Base-by-base conservation (phyloP, 2,329 filamentous ascomycete species). In the Aspergillus pseudoviridinutans region DNA sequence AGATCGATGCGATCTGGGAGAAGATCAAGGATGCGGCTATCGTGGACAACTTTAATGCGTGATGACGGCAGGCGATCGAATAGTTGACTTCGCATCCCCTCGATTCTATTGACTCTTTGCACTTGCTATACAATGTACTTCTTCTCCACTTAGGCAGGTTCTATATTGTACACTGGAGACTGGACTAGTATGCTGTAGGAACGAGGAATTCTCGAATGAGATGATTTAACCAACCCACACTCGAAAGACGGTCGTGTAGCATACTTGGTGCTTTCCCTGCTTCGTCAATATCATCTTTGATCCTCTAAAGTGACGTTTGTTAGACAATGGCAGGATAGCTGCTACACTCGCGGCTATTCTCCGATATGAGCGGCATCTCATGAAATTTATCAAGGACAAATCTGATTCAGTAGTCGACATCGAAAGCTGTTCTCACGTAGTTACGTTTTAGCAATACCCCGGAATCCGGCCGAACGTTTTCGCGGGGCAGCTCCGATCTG, bases 381-480 rank as follows among this genome's bases (percentile, higher is more conserved):
- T 7, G 5, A 35, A 32, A 17, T 17, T 7, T 35, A 17, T 14
- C 29, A 2, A 17, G 5, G 5, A 17, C 14, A 38, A 38, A 17
- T n/a, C 32, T 17, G 32, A 7, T 38, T 17, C 14, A 38, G 5
- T 38, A 14, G 32, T 38, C 32, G 32, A 17, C 32, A 17, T 38
- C 14, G 32, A 38, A 7, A 17, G 32, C 3, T 38, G 32, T 17
- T 38, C 5, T 38, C 5, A 7, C 14, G 14, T 17, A 4, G 14
- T 38, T 38, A 38, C 5, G 14, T 5, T 17, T 17, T 3, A 17
- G 32, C 14, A 17, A 55, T 17, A 53, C 17, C 6, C 54, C 54
- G 42, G 69, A 52, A 56, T 51, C 63, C 54, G 74, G 75, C 61
- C 64, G 60, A 66, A 68, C 58, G 60, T 66, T 68, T 68, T 67